Evolutionary conservation across 495 filamentous ascomycete genomes (phyloP).

Genomic region (Cetradonia linearis): DNA sequence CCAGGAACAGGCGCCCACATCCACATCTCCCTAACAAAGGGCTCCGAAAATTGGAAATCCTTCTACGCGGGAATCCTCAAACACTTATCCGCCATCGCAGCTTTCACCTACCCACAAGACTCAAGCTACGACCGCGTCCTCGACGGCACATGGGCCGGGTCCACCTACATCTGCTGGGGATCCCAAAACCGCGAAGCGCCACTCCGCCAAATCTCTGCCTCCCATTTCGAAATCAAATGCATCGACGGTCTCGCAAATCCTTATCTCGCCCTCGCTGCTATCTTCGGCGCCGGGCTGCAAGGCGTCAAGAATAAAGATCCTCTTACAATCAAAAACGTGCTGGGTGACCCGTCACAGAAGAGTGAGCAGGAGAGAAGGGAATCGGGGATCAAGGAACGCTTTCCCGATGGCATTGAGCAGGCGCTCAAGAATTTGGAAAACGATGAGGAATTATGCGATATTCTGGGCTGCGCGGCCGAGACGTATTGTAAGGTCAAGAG

Average conservation of each 20-base stretch:
- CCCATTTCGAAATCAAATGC: slow-evolving; percentile 62
- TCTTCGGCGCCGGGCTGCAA: slow-evolving; percentile 55
- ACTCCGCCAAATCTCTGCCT: slow-evolving; percentile 48
- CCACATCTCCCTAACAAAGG: slow-evolving; percentile 50
- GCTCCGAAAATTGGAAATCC: slow-evolving; percentile 32
- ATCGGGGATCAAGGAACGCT: slow-evolving; percentile 42
- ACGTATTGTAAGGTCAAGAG: slow-evolving; percentile 52
- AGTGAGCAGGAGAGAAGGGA: slow-evolving; percentile 38
- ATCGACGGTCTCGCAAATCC: slow-evolving; percentile 66
- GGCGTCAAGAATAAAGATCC: slow-evolving; percentile 42
- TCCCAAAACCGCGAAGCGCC: slow-evolving; percentile 65
- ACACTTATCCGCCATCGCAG: slow-evolving; percentile 54
- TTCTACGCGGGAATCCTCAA: slow-evolving; percentile 61
- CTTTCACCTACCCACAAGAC: slow-evolving; percentile 51
- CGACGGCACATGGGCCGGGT: slow-evolving; percentile 64
- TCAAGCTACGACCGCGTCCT: slow-evolving; percentile 52
- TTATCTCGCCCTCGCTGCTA: slow-evolving; percentile 56
- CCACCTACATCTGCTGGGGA: slow-evolving; percentile 52
- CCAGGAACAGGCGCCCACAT: slow-evolving; percentile 58
- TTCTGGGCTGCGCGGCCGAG: slow-evolving; percentile 44
- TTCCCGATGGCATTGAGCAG: slow-evolving; percentile 43
- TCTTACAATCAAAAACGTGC: slow-evolving; percentile 48
- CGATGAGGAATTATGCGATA: slow-evolving; percentile 34
- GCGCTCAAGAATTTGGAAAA: slow-evolving; percentile 41
- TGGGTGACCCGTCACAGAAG: slow-evolving; percentile 44